Base-by-base conservation (phyloP, 306 rosid species). In the Corylus avellana region DNA sequence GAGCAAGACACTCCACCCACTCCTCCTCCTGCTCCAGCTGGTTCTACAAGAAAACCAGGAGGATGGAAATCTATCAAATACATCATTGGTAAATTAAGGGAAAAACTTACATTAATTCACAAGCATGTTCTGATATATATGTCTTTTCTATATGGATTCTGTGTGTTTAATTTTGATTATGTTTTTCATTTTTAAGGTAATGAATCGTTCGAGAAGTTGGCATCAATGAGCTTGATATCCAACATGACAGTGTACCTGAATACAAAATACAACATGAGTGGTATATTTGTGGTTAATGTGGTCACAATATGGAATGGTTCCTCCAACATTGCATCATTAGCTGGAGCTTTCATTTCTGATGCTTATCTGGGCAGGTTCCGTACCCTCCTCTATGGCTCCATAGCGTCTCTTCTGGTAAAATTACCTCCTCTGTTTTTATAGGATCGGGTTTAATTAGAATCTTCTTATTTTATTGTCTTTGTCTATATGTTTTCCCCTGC, bases 181-280 rank as follows among this genome's bases (percentile, higher is more conserved):
- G 48, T 44, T 25, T 59, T 70, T 42, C 8, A 39, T 44, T 50
- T 81, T 78, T 12, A 57, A 92, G 97, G 88, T 7, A 94, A 91
- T 2, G 97, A 94, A 77, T 86, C 97, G 13, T 92, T 94, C 56
- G 98, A 94, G 91, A 94, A 94, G 84, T 69, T 94, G 89, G 92
- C 97, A 39, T 89, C 97, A 1, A 94, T 94, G 97, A 92, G 97
- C 81, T 85, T 94, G 87, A 79, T 89, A 55, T 72, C 92, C 1
- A 94, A 94, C 73, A 78, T 91, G 17, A 81, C 91, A 54, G 75
- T 91, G 81, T 92, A 94, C 75, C 59, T 89, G 75, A 77, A 76
- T 4, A 82, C 85, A 0, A 74, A 83, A 32, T 91, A 92, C 84
- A 90, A 94, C 77, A 13, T 94, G 54, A 83, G 86, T 77, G 89